These are phyloP conservation scores for Ophiocordyceps sinensis DNA, from an alignment of 2,329 filamentous ascomycete species.

Conservation along the genomic window DNA sequence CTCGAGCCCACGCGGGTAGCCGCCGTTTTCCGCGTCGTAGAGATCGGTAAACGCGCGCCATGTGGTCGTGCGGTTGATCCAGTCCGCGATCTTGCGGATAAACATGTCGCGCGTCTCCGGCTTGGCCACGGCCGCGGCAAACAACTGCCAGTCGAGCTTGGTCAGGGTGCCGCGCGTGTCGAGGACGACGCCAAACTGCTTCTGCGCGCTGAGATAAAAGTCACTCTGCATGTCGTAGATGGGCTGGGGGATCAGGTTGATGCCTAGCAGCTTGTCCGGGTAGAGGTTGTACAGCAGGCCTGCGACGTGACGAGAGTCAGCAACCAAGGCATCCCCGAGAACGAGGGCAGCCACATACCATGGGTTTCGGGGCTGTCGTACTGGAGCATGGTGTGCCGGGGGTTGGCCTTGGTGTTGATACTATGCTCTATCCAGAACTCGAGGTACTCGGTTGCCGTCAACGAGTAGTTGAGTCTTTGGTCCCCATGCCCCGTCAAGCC, in stretches of 20 bases:
- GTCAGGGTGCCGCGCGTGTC: constrained; percentile 71
- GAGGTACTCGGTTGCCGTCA: constrained; percentile 55
- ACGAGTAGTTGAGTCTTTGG: constrained; percentile 43
- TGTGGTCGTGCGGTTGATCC: constrained; percentile 60
- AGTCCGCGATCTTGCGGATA: constrained; percentile 52
- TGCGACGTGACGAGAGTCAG: not conserved
- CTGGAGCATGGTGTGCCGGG: constrained; percentile 58
- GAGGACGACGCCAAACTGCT: constrained; percentile 68
- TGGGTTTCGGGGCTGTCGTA: constrained; percentile 51
- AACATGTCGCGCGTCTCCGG: constrained; percentile 48
- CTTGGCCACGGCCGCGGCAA: constrained; percentile 61
- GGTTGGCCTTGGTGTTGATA: constrained; percentile 48
- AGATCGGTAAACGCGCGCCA: constrained; percentile 64
- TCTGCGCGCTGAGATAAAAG: constrained; percentile 60
- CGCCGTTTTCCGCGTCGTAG: constrained; percentile 57
- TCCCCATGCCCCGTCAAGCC: constrained; percentile 41
- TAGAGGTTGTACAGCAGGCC: constrained; percentile 64
- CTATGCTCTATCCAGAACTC: constrained; percentile 56
- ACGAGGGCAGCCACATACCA: constrained; percentile 12
- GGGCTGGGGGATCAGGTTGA: constrained; percentile 58
- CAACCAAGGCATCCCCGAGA: not conserved
- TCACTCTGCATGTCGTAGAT: constrained; percentile 66
- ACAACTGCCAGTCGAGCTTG: constrained; percentile 81
- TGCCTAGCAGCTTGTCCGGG: constrained; percentile 61
- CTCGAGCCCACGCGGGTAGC: constrained; percentile 45